Evolutionary conservation across 2,329 filamentous ascomycete species (phyloP).

Genomic region (Aspergillus cejpii): DNA sequence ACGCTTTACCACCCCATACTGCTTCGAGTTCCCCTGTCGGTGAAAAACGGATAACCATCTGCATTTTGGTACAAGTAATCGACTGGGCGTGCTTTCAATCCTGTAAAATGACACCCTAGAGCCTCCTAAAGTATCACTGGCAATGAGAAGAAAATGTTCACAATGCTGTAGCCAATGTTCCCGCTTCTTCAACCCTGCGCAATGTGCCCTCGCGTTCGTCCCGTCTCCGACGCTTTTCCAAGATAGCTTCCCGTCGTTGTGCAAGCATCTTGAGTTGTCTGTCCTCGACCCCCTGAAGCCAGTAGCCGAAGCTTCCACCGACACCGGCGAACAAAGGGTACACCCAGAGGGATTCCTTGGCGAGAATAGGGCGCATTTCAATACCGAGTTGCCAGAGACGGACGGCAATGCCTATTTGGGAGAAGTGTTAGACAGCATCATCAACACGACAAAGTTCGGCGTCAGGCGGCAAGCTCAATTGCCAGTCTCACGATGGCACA

Average conservation of each 20-base stretch:
- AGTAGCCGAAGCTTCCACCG: constrained; percentile 92
- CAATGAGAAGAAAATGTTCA: constrained; percentile 21
- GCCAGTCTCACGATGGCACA: background rate
- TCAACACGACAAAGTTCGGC: background rate
- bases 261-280: constrained; percentile 69
- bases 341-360: constrained; percentile 73
- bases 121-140: background rate
- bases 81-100: constrained; percentile 2
- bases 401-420: constrained; percentile 68
- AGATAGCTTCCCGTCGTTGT: constrained; percentile 69
- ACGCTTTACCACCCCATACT: too few relatives aligned
- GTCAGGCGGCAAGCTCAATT: background rate
- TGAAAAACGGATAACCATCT: constrained; percentile 15
- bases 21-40: too few relatives aligned
- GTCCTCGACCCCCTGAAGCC: constrained; percentile 84
- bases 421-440: background rate
- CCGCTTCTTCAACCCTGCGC: constrained; percentile 29
- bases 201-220: constrained; percentile 55
- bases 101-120: background rate
- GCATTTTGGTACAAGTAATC: constrained; percentile 30
- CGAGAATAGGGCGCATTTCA: constrained; percentile 94
- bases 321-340: constrained; percentile 84
- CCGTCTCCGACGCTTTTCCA: constrained; percentile 83
- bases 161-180: constrained; percentile 32
- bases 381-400: constrained; percentile 96